phyloP scores from a whole-genome alignment of 148 eudicot species.

The Rhododendron molle region DNA sequence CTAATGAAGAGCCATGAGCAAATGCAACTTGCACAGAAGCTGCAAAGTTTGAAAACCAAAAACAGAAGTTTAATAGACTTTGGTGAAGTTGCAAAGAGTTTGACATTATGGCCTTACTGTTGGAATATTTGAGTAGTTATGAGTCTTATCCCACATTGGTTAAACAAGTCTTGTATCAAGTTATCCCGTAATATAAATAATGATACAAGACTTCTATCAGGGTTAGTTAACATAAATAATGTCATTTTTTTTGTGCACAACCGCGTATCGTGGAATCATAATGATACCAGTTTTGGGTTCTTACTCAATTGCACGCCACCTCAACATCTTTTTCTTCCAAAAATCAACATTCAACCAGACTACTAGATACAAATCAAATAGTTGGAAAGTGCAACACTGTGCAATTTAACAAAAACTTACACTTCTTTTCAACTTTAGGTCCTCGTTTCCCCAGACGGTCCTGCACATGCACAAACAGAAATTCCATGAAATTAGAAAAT shows the following conservation, averaged over 20 bases:
- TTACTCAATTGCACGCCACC: not conserved
- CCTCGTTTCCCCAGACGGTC: constrained; percentile 24
- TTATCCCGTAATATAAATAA: no score
- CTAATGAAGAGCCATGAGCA: constrained; percentile 26
- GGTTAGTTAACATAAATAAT: no score
- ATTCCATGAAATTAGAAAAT: not conserved
- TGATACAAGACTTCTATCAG: no score
- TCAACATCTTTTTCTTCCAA: not conserved
- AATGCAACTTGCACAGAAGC: constrained; percentile 51
- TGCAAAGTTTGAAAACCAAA: constrained; percentile 20
- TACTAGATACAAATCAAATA: not conserved
- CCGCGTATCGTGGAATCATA: not conserved
- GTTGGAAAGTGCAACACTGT: not conserved
- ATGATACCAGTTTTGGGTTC: not conserved
- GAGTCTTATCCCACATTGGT: no score
- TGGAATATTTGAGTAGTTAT: no score
- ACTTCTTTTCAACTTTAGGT: constrained; percentile 35
- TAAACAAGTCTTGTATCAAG: no score
- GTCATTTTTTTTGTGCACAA: not conserved
- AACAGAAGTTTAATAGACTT: not conserved
- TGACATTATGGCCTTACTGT: not conserved
- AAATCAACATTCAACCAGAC: not conserved
- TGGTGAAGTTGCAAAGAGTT: not conserved
- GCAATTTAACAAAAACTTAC: constrained; percentile 25
- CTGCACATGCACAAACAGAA: constrained; percentile 24